Conservation (phyloP, 2,329 filamentous ascomycete genomes). For the Verticillium nubilum region DNA sequence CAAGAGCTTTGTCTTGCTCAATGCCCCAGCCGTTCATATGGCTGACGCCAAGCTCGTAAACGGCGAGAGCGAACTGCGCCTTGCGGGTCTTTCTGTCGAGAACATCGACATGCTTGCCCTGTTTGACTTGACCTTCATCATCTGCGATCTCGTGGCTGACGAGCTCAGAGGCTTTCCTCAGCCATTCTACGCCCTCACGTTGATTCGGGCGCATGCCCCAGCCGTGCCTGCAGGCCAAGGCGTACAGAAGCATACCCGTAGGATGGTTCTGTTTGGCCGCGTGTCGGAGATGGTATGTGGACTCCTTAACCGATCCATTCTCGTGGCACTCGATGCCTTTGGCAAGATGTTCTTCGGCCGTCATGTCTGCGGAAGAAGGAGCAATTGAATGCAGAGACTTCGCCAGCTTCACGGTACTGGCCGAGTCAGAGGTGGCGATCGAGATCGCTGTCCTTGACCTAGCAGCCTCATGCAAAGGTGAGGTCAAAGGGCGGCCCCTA, state of each 20-base stretch:
- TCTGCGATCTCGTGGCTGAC: slow-evolving; percentile 79
- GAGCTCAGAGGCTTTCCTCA: slow-evolving; percentile 83
- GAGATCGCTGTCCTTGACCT: slow-evolving; percentile 42
- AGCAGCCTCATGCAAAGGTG: slow-evolving; percentile 29
- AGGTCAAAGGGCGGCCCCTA: slow-evolving; percentile 37
- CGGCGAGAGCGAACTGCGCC: slow-evolving; percentile 89
- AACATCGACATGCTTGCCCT: slow-evolving; percentile 58
- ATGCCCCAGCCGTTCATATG: slow-evolving; percentile 99
- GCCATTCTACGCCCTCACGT: slow-evolving; percentile 83
- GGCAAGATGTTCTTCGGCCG: slow-evolving; percentile 80
- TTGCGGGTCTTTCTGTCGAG: slow-evolving; percentile 75
- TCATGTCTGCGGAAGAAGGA: slow-evolving; percentile 61
- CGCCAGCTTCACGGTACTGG: slow-evolving; percentile 45
- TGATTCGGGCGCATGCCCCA: slow-evolving; percentile 97
- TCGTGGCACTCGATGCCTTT: slow-evolving; percentile 91
- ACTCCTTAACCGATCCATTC: slow-evolving; percentile 81
- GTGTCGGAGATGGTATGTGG: slow-evolving; percentile 89
- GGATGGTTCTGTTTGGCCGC: slow-evolving; percentile 82
- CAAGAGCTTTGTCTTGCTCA: slow-evolving; percentile 82
- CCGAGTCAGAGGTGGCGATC: slow-evolving; percentile 45
- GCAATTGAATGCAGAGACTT: slow-evolving; percentile 39
- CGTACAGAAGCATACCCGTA: slow-evolving; percentile 94
- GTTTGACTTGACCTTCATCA: slow-evolving; percentile 63
- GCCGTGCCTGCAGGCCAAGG: slow-evolving; percentile 88
- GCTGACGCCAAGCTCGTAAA: slow-evolving; percentile 93